A percentile compares a stretch with the other conserved stretches of the same genome.
Evolutionary conservation across 495 filamentous ascomycete genomes (phyloP).

Genomic region (Xylaria venustula): DNA sequence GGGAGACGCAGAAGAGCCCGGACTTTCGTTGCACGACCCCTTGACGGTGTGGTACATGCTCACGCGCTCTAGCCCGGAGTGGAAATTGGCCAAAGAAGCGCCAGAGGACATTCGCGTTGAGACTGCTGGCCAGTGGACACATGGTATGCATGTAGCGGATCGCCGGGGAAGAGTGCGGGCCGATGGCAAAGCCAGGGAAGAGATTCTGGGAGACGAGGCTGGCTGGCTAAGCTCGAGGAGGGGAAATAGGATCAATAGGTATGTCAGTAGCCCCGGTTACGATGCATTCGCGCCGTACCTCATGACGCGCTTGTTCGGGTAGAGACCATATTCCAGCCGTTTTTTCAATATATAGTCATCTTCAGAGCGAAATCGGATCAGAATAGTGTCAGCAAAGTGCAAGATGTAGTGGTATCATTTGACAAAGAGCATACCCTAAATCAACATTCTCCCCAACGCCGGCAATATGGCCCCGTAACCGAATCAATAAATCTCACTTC

Average conservation of each 20-base stretch:
- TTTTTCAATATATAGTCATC: slow-evolving; percentile 5
- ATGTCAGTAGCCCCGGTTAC: slow-evolving; percentile 58
- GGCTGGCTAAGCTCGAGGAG: slow-evolving; percentile 68
- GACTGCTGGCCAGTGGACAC: slow-evolving; percentile 88
- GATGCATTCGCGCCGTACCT: slow-evolving; percentile 49
- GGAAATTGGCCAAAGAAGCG: slow-evolving; percentile 43
- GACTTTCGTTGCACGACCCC: slow-evolving; percentile 82
- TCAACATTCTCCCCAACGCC: slow-evolving; percentile 10
- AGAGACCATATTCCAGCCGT: slow-evolving; percentile 1
- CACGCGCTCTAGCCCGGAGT: slow-evolving; percentile 50
- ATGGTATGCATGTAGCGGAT: slow-evolving; percentile 87
- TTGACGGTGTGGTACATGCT: slow-evolving; percentile 85
- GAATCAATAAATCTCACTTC: background rate
- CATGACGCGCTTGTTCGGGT: slow-evolving; percentile 48
- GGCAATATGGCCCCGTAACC: slow-evolving; percentile 10
- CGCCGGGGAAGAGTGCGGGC: slow-evolving; percentile 60
- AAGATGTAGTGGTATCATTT: slow-evolving; percentile 29
- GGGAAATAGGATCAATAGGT: slow-evolving; percentile 76
- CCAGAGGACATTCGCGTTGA: slow-evolving; percentile 81
- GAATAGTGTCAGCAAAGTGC: slow-evolving; percentile 25
- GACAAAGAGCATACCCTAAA: slow-evolving; percentile 33
- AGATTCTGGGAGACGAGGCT: slow-evolving; percentile 62
- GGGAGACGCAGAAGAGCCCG: slow-evolving; percentile 51
- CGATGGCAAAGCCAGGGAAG: slow-evolving; percentile 49
- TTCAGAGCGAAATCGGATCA: slow-evolving; percentile 22